These are phyloP conservation scores for Suillus sp. DNA, from an alignment of 768 basidiomycete genomes.

Conservation along the genomic window DNA sequence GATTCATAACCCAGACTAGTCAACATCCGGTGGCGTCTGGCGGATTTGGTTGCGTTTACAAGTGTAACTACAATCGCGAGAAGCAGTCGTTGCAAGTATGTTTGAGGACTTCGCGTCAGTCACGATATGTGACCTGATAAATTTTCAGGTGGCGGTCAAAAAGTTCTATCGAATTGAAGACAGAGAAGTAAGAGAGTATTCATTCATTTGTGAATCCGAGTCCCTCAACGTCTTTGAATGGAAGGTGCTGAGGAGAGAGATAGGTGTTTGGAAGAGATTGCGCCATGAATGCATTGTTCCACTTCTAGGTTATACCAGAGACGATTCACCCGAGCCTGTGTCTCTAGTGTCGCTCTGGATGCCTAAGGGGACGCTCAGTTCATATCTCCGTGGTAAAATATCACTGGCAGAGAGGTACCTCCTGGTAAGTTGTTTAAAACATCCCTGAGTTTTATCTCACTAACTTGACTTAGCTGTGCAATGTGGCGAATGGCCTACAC, in stretches of 20 bases:
- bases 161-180: not conserved
- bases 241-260: conserved; percentile 1
- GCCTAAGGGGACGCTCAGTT: not conserved
- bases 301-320: conserved; percentile 3
- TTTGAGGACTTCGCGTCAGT: not conserved
- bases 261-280: conserved; percentile 9
- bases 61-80: not conserved
- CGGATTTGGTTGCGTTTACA: not conserved
- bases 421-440: not conserved
- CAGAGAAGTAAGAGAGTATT: not conserved
- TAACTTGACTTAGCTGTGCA: not conserved
- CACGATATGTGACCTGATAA: not conserved
- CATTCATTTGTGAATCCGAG: not conserved
- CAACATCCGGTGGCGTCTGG: not conserved
- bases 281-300: conserved; percentile 10
- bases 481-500: conserved; percentile 5
- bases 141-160: conserved; percentile 6
- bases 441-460: not conserved
- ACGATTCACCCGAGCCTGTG: not conserved
- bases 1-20: not conserved
- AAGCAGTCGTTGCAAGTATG: not conserved
- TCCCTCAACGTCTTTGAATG: not conserved
- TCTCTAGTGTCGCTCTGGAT: conserved; percentile 2
- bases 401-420: not conserved
- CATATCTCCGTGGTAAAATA: not conserved